Conservation (phyloP, 768 basidiomycete species). For the Leccinum arenicola region DNA sequence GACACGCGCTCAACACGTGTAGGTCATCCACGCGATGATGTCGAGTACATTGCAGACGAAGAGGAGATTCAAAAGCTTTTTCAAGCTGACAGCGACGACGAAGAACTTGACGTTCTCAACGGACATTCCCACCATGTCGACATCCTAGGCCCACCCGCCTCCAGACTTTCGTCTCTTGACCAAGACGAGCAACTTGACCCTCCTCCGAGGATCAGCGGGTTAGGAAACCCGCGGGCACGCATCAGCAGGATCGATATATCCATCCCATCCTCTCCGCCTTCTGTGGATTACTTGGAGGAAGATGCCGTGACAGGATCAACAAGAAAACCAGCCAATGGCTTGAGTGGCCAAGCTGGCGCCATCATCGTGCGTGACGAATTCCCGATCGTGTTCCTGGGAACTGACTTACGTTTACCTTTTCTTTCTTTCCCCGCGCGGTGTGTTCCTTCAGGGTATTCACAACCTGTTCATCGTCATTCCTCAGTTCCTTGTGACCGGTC, state of each 20-base stretch:
- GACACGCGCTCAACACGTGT: constrained; percentile 33
- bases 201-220: constrained; percentile 30
- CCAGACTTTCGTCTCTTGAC: constrained; percentile 8
- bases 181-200: constrained; percentile 13
- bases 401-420: not conserved
- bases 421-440: not conserved
- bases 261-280: constrained; percentile 11
- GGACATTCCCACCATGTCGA: not conserved
- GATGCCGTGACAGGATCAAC: constrained; percentile 17
- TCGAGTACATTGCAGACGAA: constrained; percentile 20
- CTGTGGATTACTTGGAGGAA: constrained; percentile 12
- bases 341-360: constrained; percentile 85
- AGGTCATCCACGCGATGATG: constrained; percentile 9
- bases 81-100: constrained; percentile 22
- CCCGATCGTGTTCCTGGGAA: constrained; percentile 1
- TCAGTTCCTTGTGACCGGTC: constrained; percentile 87
- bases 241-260: constrained; percentile 46
- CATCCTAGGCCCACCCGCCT: not conserved
- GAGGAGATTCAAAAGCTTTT: constrained; percentile 28
- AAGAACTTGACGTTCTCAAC: constrained; percentile 8
- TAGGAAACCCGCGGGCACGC: constrained; percentile 45
- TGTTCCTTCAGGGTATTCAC: constrained; percentile 73
- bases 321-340: constrained; percentile 27
- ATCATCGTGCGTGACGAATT: constrained; percentile 58
- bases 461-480: constrained; percentile 93